Evolutionary conservation across 176 grass and related monocot species (phyloP), one percentile per base, ranked within the genome.

Genomic region (Eleusine coracana): DNA sequence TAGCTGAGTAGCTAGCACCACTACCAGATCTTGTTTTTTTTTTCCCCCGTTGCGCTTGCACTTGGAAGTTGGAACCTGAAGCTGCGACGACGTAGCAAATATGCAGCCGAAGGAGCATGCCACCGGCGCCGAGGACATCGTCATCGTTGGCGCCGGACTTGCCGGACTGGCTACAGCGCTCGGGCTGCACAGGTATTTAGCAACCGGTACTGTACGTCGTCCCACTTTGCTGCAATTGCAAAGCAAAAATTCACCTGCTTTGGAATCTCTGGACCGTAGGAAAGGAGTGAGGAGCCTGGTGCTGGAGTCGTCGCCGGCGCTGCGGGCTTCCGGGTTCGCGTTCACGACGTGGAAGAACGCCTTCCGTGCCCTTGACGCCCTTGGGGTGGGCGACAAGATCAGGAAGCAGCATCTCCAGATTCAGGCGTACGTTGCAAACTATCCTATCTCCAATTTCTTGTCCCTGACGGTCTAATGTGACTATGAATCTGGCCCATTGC

Each of bases 211-310:
- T 2, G 27, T 15, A 6, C 3, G 13, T 10, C 6, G 16, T 42
- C 9, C 66, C 66, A 5, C 37, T 21, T n/a, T 21, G 63, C 63
- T 15, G 76, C 16, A 14, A 38, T 45, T 15, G 76, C 16, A 10
- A 49, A 16, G 37, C 15, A 3, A 2, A 42, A 40, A 40, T 29
- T 20, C 52, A 70, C 15, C 37, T 60, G 6, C 15, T 60, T 21
- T 45, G 9, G n/a, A 46, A n/a, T 27, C 49, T 4, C 10, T 10
- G 3, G 20, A 21, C 16, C 68, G 41, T n/a, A 94, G 95, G 82
- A 81, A 85, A 82, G 90, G 95, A 46, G 58, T 98, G 56, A 69
- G 79, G 55, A 88, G 96, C 85, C 2, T 88, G 59, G 92, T 98
- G 80, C 75, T 98, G 76, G 93, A 98, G 71, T 98, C 96, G 51